Conservation (phyloP, 1,284 basidiomycete genomes). For the Heimioporus retisporus region DNA sequence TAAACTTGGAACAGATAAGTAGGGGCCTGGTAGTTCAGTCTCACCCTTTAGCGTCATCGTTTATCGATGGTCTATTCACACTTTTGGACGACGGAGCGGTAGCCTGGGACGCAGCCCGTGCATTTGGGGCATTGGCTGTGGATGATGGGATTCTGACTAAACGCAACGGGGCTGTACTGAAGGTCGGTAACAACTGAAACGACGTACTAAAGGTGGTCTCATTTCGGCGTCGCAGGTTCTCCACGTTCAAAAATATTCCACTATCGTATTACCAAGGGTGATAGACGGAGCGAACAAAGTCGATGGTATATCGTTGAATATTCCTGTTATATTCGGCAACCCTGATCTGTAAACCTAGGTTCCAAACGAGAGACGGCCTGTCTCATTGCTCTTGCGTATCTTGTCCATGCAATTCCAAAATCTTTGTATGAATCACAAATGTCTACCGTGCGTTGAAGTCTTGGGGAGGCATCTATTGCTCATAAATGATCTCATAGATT, state of each 20-base stretch:
- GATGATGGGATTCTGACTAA: conserved; percentile 77
- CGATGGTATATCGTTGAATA: conserved; percentile 48
- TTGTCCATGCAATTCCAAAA: conserved; percentile 87
- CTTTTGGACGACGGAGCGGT: conserved; percentile 72
- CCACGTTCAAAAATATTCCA: conserved; percentile 89
- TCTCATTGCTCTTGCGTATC: conserved; percentile 86
- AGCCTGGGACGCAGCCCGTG: conserved; percentile 77
- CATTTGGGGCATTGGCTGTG: conserved; percentile 74
- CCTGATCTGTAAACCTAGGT: conserved; percentile 47
- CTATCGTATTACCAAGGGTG: conserved; percentile 78
- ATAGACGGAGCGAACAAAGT: conserved; percentile 67
- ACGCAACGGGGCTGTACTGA: conserved; percentile 79
- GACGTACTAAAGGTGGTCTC: neutral
- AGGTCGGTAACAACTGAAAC: conserved; percentile 56
- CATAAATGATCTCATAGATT: conserved; percentile 61
- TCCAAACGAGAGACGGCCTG: conserved; percentile 69
- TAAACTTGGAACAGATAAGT: conserved; percentile 62
- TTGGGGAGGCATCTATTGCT: conserved; percentile 2
- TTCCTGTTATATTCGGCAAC: conserved; percentile 1
- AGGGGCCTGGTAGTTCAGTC: conserved; percentile 85
- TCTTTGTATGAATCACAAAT: conserved; percentile 78
- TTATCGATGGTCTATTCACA: conserved; percentile 74
- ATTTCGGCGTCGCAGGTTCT: conserved; percentile 67
- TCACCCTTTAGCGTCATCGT: conserved; percentile 65
- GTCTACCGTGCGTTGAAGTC: conserved; percentile 60